Evolutionary conservation across 1,139 yeast genomes (phyloP).

Genomic region (Meyerozyma sp.): DNA sequence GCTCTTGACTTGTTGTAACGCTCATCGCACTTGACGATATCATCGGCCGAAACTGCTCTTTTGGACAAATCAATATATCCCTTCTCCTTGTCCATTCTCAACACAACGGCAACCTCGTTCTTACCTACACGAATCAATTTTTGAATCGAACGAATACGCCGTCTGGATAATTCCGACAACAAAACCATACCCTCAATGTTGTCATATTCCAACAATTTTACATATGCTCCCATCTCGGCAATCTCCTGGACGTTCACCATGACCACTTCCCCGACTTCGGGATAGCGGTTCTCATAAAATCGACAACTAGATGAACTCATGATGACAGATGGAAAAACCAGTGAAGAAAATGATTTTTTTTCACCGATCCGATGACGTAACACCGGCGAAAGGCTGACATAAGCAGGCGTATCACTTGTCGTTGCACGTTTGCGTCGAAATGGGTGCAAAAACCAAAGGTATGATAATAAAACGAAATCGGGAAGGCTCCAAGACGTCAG

Average conservation of each 20-base stretch:
- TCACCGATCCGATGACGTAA: not conserved
- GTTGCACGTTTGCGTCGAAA: not conserved
- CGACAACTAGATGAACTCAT: constrained; percentile 93
- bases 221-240: constrained; percentile 98
- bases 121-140: constrained; percentile 97
- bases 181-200: constrained; percentile 98
- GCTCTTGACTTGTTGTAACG: constrained; percentile 95
- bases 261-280: constrained; percentile 97
- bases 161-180: constrained; percentile 91
- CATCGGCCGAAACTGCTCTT: constrained; percentile 98
- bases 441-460: not conserved
- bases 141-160: constrained; percentile 97
- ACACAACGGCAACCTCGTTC: constrained; percentile 97
- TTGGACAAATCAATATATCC: constrained; percentile 97
- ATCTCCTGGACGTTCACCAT: constrained; percentile 98
- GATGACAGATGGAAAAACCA: constrained; percentile 5
- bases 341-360: not conserved
- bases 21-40: constrained; percentile 95
- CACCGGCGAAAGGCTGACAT: not conserved
- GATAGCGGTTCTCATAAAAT: constrained; percentile 96
- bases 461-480: not conserved
- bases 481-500: not conserved
- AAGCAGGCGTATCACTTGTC: not conserved
- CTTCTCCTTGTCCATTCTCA: constrained; percentile 97
- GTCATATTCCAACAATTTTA: constrained; percentile 91